Percentiles rank a stretch among this genome's conserved stretches.
These are phyloP conservation scores for Dictyostelium brefeldianum DNA, from an alignment of 78 protist genomes.

Conservation along the genomic window DNA sequence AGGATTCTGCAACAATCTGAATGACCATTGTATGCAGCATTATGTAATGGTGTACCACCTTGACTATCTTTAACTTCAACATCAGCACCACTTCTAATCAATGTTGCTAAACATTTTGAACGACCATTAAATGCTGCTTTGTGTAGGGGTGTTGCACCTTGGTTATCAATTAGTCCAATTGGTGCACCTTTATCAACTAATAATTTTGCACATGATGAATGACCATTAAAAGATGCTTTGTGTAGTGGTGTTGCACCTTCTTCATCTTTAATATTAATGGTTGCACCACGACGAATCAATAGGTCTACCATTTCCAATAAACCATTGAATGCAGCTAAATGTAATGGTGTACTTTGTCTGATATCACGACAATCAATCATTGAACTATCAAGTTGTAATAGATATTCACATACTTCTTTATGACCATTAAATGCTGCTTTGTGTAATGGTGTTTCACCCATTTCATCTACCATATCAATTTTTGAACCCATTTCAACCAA, in stretches of 20 bases:
- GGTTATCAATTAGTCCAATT: constrained; percentile 43
- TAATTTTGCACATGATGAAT: constrained; percentile 62
- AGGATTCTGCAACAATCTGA: constrained; percentile 57
- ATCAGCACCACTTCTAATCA: constrained; percentile 69
- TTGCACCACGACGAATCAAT: constrained; percentile 47
- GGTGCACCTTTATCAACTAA: constrained; percentile 77
- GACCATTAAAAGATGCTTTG: constrained; percentile 74
- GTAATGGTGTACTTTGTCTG: constrained; percentile 83
- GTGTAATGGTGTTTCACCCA: constrained; percentile 83
- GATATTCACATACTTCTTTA: constrained; percentile 62
- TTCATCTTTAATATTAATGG: constrained; percentile 55
- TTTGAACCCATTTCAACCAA: constrained; percentile 77
- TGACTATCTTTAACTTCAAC: constrained; percentile 79
- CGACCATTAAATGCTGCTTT: constrained; percentile 84
- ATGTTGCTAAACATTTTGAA: constrained; percentile 42
- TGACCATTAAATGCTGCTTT: constrained; percentile 87
- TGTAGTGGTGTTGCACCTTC: constrained; percentile 87
- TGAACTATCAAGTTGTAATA: constrained; percentile 1
- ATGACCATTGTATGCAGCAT: constrained; percentile 86
- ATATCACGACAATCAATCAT: constrained; percentile 62
- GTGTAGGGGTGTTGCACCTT: constrained; percentile 87
- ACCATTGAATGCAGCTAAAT: constrained; percentile 84
- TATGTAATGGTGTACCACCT: constrained; percentile 85
- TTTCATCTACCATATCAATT: constrained; percentile 75
- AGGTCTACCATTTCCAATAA: constrained; percentile 54